Conservation (phyloP, 1,284 basidiomycete genomes). For the Ceratobasidium sp. region DNA sequence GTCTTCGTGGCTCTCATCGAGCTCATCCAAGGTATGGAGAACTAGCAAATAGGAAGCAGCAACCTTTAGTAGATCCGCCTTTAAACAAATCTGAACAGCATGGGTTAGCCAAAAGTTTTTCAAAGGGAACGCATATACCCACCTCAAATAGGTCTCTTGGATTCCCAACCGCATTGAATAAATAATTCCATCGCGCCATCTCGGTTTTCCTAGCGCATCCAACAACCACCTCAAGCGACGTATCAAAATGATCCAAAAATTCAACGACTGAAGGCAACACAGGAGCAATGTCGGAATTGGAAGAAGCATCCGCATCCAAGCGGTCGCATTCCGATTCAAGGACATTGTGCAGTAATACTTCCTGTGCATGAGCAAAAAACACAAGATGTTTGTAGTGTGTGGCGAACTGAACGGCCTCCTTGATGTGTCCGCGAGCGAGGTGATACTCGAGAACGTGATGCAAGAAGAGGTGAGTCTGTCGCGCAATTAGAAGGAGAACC, state of each 20-base stretch:
- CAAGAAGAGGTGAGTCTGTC: constrained; percentile 91
- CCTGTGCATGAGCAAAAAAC: constrained; percentile 94
- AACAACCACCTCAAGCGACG: constrained; percentile 91
- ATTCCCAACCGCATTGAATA: constrained; percentile 92
- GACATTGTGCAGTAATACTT: constrained; percentile 93
- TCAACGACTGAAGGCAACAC: constrained; percentile 81
- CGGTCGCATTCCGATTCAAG: constrained; percentile 86
- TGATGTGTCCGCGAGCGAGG: constrained; percentile 76
- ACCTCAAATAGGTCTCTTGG: constrained; percentile 94
- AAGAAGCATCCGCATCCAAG: constrained; percentile 52
- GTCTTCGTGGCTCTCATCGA: constrained; percentile 83
- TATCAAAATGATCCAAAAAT: constrained; percentile 95
- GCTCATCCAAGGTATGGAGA: constrained; percentile 90
- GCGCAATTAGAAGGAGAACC: neutral
- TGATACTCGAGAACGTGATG: constrained; percentile 92
- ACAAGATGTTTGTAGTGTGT: constrained; percentile 88
- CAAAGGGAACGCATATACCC: constrained; percentile 20
- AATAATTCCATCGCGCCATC: constrained; percentile 86
- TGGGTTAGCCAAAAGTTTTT: constrained; percentile 23
- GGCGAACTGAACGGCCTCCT: constrained; percentile 88
- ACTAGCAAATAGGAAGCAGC: constrained; percentile 95
- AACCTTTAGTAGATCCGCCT: constrained; percentile 81
- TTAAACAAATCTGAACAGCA: constrained; percentile 76
- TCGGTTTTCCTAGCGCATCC: constrained; percentile 98
- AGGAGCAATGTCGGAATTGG: constrained; percentile 55